A percentile compares a stretch with the other conserved stretches of the same genome.
These are phyloP conservation scores for Eimeria praecox DNA, from an alignment of 169 alveolate species.

Conservation along the genomic window DNA sequence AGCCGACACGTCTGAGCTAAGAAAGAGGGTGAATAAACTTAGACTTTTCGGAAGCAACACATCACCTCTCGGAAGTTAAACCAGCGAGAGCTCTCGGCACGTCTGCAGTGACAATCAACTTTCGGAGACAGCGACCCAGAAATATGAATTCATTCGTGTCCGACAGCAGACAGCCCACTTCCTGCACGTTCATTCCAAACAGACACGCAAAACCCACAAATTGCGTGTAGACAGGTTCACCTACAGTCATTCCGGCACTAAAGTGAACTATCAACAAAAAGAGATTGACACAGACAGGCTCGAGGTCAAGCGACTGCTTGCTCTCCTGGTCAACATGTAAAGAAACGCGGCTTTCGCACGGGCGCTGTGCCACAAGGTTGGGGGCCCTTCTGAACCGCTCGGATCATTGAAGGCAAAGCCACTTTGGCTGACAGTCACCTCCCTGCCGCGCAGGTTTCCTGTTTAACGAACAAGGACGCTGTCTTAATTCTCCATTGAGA, in stretches of 20 bases:
- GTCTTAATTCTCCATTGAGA: neutral
- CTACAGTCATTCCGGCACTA: neutral
- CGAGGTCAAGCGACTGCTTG: neutral
- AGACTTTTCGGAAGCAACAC: neutral
- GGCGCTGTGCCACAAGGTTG: neutral
- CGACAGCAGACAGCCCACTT: slow-evolving; percentile 75
- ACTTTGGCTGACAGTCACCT: neutral
- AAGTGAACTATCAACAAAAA: neutral
- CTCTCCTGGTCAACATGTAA: neutral
- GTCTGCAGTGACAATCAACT: slow-evolving; percentile 74
- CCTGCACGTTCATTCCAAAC: slow-evolving; percentile 54
- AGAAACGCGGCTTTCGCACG: neutral
- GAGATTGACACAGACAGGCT: neutral
- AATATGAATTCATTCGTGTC: slow-evolving; percentile 74
- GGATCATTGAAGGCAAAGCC: neutral
- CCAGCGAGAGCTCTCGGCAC: slow-evolving; percentile 2
- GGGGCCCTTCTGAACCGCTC: neutral
- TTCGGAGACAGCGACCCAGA: slow-evolving; percentile 71
- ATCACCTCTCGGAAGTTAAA: neutral
- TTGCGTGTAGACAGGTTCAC: neutral
- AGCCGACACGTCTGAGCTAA: neutral
- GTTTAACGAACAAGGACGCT: neutral
- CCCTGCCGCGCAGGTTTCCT: neutral
- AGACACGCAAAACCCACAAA: neutral
- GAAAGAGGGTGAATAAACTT: neutral